phyloP scores from a whole-genome alignment of 306 rosid species.

The Quercus robur region DNA sequence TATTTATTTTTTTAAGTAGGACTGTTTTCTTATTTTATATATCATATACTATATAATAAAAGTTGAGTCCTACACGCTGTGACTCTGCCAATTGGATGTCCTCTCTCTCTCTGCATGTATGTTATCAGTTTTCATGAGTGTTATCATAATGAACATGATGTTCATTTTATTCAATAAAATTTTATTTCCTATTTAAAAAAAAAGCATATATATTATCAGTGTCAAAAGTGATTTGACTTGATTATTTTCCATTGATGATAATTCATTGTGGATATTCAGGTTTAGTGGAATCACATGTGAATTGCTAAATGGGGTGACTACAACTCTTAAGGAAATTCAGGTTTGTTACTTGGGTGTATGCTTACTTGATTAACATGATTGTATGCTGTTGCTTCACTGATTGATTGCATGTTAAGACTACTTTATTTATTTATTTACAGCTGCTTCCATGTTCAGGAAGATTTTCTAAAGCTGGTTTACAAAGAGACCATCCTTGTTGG shows the following conservation, averaged over 20 bases:
- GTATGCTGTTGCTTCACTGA: constrained; percentile 6
- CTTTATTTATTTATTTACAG: constrained; percentile 30
- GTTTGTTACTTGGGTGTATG: constrained; percentile 38
- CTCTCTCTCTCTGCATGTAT: background rate
- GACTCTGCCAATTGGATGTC: too few species aligned
- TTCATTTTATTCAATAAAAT: too few species aligned
- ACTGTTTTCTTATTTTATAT: too few species aligned
- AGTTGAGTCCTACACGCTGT: too few species aligned
- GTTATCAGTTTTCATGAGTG: too few species aligned
- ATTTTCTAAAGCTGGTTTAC: constrained; percentile 71
- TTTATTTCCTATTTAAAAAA: too few species aligned
- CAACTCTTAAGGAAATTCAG: constrained; percentile 85
- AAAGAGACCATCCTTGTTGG: constrained; percentile 86
- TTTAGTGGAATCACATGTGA: constrained; percentile 90
- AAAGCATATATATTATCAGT: too few species aligned
- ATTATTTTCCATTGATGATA: background rate
- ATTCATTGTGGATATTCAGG: constrained; percentile 37
- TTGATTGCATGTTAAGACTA: constrained; percentile 26
- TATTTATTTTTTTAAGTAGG: too few species aligned
- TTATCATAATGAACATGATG: too few species aligned
- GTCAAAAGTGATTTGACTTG: background rate
- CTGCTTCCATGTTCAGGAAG: constrained; percentile 58
- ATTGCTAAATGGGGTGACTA: constrained; percentile 84
- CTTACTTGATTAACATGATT: constrained; percentile 4
- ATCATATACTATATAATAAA: too few species aligned